Percentiles rank a stretch among this genome's conserved stretches.
These are phyloP conservation scores for Sutorius australiensis DNA, from an alignment of 768 basidiomycete species.

Conservation along the genomic window DNA sequence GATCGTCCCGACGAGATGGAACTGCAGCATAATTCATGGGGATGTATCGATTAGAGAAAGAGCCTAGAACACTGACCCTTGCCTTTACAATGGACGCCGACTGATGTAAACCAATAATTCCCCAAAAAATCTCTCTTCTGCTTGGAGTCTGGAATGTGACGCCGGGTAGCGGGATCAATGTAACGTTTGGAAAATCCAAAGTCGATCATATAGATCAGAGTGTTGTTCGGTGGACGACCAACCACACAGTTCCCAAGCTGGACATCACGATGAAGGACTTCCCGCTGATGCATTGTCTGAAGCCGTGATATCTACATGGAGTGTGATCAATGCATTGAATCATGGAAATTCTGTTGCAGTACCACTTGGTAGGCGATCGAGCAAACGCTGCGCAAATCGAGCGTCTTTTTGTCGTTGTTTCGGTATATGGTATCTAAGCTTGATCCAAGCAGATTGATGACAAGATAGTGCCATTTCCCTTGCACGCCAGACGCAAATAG, in stretches of 20 bases:
- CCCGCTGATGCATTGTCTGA: conserved; percentile 72
- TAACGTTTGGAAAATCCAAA: conserved; percentile 82
- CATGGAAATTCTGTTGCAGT: conserved; percentile 22
- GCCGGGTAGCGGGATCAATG: conserved; percentile 58
- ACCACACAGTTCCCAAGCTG: conserved; percentile 75
- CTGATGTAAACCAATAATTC: conserved; percentile 82
- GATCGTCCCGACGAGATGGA: conserved; percentile 73
- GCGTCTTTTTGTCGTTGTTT: conserved; percentile 48
- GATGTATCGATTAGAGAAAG: conserved; percentile 14
- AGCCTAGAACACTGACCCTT: conserved; percentile 46
- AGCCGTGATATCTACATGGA: conserved; percentile 57
- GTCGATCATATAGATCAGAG: conserved; percentile 76
- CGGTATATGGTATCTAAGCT: conserved; percentile 64
- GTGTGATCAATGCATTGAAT: conserved; percentile 7
- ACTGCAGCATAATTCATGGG: conserved; percentile 41
- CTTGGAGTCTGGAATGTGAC: conserved; percentile 71
- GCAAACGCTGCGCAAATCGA: conserved; percentile 72
- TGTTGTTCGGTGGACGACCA: conserved; percentile 55
- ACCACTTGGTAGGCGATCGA: conserved; percentile 77
- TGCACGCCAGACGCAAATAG: conserved; percentile 61
- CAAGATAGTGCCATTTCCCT: conserved; percentile 65
- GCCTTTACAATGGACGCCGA: conserved; percentile 73
- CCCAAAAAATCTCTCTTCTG: conserved; percentile 72
- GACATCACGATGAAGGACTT: conserved; percentile 73
- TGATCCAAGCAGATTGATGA: conserved; percentile 69